phyloP scores from a whole-genome alignment of 176 grass and related monocot species.

The barley (Hordeum vulgare) region DNA sequence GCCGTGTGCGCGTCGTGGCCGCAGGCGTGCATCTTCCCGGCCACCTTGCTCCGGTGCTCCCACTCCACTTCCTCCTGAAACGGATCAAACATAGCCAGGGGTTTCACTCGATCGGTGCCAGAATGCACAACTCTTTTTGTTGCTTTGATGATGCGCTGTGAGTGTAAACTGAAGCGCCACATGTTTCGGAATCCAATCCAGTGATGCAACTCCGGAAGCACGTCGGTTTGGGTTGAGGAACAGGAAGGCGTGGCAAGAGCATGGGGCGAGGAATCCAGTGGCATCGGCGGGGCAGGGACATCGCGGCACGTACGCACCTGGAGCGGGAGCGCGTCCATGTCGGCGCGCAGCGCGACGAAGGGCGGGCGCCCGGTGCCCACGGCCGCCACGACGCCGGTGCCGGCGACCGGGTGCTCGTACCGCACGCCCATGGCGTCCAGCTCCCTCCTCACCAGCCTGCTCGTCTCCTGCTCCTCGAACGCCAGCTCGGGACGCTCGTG shows the following conservation, averaged over 20 bases:
- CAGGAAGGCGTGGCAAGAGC: neutral
- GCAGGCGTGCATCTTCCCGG: slow-evolving; percentile 84
- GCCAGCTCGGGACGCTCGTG: slow-evolving; percentile 66
- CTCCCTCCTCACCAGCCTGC: slow-evolving; percentile 41
- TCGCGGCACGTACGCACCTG: slow-evolving; percentile 28
- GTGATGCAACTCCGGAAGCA: neutral
- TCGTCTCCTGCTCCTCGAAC: slow-evolving; percentile 67
- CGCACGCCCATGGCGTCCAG: slow-evolving; percentile 46
- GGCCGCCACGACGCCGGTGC: slow-evolving; percentile 55
- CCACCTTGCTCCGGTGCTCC: slow-evolving; percentile 77
- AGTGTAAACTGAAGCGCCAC: neutral
- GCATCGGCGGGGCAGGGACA: neutral
- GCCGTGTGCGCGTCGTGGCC: slow-evolving; percentile 80
- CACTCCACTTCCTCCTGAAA: slow-evolving; percentile 80
- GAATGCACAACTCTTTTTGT: too few species aligned
- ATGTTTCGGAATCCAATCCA: neutral
- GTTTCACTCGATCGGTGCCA: too few species aligned
- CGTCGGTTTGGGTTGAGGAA: too few species aligned
- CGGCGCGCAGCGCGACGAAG: slow-evolving; percentile 65
- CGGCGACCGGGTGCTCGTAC: slow-evolving; percentile 43
- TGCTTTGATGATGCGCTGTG: too few species aligned
- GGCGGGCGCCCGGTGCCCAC: slow-evolving; percentile 40
- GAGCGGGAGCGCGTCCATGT: slow-evolving; percentile 76
- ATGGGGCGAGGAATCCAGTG: neutral
- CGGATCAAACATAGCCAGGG: too few species aligned